A percentile compares a stretch with the other conserved stretches of the same genome.
Conservation (phyloP, 1,139 yeast genomes). For the Protomyces inundatus region DNA sequence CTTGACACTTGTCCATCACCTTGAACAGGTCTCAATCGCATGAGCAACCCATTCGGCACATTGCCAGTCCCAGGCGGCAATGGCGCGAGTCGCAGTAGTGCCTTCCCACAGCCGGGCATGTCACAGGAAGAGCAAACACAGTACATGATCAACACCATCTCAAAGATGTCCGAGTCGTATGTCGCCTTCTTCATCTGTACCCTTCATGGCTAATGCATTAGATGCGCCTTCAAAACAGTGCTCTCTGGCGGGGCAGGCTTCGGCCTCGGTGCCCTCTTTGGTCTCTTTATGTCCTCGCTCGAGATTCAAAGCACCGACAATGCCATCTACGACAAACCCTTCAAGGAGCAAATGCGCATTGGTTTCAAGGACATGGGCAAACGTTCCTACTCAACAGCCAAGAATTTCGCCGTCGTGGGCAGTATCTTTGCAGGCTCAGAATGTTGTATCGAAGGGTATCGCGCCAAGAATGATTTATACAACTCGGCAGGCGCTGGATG, state of each 20-base stretch:
- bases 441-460: conserved; percentile 66
- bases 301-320: conserved; percentile 44
- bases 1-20: too few species aligned
- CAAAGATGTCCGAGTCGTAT: conserved; percentile 8
- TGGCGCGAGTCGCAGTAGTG: background rate
- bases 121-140: conserved; percentile 21
- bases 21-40: background rate
- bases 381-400: conserved; percentile 80
- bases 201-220: background rate
- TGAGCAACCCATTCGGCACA: conserved; percentile 21
- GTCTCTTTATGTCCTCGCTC: conserved; percentile 91
- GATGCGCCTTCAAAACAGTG: conserved; percentile 86
- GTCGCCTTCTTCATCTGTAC: background rate
- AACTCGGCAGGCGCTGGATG: conserved; percentile 94
- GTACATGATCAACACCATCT: conserved; percentile 20
- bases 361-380: conserved; percentile 91
- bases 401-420: conserved; percentile 92
- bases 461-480: conserved; percentile 90
- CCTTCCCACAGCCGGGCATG: conserved; percentile 23
- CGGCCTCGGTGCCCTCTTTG: conserved; percentile 92
- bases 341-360: conserved; percentile 84
- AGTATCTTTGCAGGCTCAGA: conserved; percentile 92
- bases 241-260: conserved; percentile 94
- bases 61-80: conserved; percentile 16
- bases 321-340: conserved; percentile 70